Evolutionary conservation across 306 rosid genomes (phyloP).

Genomic region (Inga leiocalycina): DNA sequence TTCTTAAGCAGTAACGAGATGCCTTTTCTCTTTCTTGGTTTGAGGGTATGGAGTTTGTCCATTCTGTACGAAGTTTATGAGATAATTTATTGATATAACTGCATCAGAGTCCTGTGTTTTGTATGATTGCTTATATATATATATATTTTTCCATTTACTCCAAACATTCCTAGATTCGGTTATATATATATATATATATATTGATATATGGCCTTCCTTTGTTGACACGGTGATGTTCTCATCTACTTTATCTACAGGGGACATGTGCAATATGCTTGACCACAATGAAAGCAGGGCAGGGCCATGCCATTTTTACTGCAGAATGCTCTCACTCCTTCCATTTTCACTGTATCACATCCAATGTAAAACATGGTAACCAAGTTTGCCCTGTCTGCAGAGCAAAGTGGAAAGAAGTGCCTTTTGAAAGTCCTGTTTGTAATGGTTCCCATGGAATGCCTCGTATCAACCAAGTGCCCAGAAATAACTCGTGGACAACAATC

Average conservation of each 20-base stretch:
- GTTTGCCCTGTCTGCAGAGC: slow-evolving; percentile 93
- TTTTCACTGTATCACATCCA: slow-evolving; percentile 90
- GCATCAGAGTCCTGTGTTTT: neutral
- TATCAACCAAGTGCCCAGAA: slow-evolving; percentile 51
- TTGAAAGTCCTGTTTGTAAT: slow-evolving; percentile 62
- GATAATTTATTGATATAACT: slow-evolving; percentile 13
- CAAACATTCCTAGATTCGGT: neutral
- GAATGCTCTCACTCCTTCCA: slow-evolving; percentile 98
- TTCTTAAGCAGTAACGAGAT: neutral
- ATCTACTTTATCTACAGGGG: slow-evolving; percentile 53
- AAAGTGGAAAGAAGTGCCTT: slow-evolving; percentile 95
- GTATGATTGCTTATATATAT: neutral
- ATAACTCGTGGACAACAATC: slow-evolving; percentile 63
- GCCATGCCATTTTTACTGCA: slow-evolving; percentile 96
- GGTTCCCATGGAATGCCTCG: slow-evolving; percentile 47
- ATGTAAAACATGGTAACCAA: slow-evolving; percentile 96
- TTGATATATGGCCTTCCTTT: neutral
- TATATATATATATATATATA: neutral
- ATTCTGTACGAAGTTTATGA: slow-evolving; percentile 15
- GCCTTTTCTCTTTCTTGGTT: neutral
- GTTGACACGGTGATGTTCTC: slow-evolving; percentile 35
- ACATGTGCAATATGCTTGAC: slow-evolving; percentile 90
- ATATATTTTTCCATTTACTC: neutral
- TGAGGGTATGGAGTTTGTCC: slow-evolving; percentile 17
- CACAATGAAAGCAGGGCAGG: slow-evolving; percentile 81